Conservation (phyloP, 2,329 filamentous ascomycete species). For the Sphaerulina populicola region DNA sequence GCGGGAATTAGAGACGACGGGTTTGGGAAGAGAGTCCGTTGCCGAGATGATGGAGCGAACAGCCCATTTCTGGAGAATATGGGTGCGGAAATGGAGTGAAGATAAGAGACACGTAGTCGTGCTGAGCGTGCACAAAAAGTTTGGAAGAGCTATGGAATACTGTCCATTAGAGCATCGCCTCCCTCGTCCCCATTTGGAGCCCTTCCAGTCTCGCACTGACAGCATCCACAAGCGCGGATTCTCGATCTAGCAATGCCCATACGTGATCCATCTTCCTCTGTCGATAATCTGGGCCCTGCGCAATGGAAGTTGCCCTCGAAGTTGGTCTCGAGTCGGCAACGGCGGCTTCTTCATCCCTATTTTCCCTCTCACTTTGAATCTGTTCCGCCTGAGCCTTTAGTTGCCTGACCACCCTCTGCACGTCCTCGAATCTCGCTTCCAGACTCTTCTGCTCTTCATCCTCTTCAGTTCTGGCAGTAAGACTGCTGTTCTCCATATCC, state of each 20-base stretch:
- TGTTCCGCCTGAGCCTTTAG: constrained; percentile 26
- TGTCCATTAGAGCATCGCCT: not conserved
- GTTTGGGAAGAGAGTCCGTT: no score
- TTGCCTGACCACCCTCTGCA: constrained; percentile 24
- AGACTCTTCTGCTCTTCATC: constrained; percentile 11
- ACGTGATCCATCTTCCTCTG: constrained; percentile 58
- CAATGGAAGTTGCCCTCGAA: constrained; percentile 43
- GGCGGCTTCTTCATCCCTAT: constrained; percentile 27
- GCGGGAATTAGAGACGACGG: no score
- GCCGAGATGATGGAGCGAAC: no score
- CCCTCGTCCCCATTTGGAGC: constrained; percentile 31
- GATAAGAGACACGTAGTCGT: no score
- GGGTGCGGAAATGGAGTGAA: no score
- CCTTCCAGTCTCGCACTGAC: constrained; percentile 55
- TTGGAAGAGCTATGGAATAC: not conserved
- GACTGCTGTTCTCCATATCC: constrained; percentile 21
- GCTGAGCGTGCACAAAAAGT: no score
- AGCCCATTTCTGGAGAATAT: no score
- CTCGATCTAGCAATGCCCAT: constrained; percentile 54
- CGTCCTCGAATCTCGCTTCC: constrained; percentile 21
- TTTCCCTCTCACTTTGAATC: constrained; percentile 14
- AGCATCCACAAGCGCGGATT: constrained; percentile 60
- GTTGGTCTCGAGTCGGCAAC: constrained; percentile 23
- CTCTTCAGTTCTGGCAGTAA: constrained; percentile 15
- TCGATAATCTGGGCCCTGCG: constrained; percentile 43